phyloP scores from a whole-genome alignment of 495 filamentous ascomycete species.

The Penicillium arizonense region DNA sequence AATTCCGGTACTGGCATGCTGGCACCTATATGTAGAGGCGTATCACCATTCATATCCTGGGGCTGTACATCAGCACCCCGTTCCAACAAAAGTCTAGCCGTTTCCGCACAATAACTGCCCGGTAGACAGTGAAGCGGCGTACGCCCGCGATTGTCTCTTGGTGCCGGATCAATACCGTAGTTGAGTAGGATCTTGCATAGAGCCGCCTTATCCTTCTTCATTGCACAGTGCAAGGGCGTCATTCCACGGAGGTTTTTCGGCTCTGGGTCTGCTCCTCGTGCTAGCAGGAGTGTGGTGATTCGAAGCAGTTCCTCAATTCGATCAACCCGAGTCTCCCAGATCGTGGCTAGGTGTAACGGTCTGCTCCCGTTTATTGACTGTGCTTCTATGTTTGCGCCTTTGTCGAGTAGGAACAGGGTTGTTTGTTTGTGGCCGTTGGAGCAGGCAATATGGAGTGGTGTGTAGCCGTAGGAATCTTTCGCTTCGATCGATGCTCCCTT shows the following conservation, averaged over 20 bases:
- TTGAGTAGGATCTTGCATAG: not conserved
- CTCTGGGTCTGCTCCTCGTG: not conserved
- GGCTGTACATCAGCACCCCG: not conserved
- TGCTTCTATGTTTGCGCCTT: slow-evolving; percentile 1
- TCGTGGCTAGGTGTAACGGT: not conserved
- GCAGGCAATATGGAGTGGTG: not conserved
- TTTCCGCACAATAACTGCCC: not conserved
- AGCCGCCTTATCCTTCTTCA: not conserved
- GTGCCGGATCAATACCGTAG: not conserved
- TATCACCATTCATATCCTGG: not conserved
- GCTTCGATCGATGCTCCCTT: not conserved
- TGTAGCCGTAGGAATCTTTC: not conserved
- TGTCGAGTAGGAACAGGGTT: not conserved
- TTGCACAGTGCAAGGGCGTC: not conserved
- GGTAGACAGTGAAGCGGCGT: slow-evolving; percentile 2
- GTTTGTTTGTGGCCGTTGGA: not conserved
- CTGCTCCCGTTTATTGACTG: not conserved
- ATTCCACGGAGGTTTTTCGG: not conserved
- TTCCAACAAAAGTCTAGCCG: not conserved
- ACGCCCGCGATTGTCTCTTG: not conserved
- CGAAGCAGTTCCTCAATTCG: no score
- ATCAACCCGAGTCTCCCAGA: not conserved
- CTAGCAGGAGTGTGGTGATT: not conserved
- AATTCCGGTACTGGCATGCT: not conserved
- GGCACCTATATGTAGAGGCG: not conserved